Base-by-base conservation (phyloP, 495 filamentous ascomycete species). In the Penicillium crystallinum region DNA sequence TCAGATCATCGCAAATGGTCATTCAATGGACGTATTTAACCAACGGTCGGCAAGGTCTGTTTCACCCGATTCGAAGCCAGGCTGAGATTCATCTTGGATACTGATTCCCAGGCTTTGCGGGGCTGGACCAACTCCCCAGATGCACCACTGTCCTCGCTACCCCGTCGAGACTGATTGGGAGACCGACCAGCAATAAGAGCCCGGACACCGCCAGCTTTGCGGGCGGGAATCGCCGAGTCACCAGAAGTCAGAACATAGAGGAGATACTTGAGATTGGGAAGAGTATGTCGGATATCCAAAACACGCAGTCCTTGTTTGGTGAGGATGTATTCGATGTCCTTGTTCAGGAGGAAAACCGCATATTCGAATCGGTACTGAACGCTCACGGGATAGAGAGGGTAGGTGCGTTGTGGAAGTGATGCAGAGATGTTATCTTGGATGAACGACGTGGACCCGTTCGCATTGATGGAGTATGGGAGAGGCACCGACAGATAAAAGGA, bases 211-310 rank as follows among this genome's bases (percentile, higher is more conserved):
- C 90, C 89, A 29, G 80, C 79, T 63, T 92, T 95, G 14, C 91
- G 70, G 19, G 81, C 83, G 0, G 89, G 90, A 12, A 95, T 68
- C 56, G 93, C 89, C 14, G 87, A 81, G 36, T 77, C 83, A 1
- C 87, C 87, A 0, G 89, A 87, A 18, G 87, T 89, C 38, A 90
- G 83, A 4, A 95, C 84, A 54, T 89, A 95, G 3, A 96, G 73
- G n/a, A 97, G 69, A 54, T 95, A 96, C 68, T 95, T 95, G 17
- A 97, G 69, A 59, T 98, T 98, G 33, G 90, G 89, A 14, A 97
- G 73, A 3, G 92, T 97, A 52, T 96, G 88, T 0, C 93, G 77
- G 12, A 96, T 87, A 66, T 98, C 93, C 34, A 95, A 77, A 9
- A 90, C 81, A 38, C 83, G 81, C 2, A 96, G 65, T 0, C 86